Conservation (phyloP, 2,329 filamentous ascomycete genomes). For the Ophiosphaerella korrae region DNA sequence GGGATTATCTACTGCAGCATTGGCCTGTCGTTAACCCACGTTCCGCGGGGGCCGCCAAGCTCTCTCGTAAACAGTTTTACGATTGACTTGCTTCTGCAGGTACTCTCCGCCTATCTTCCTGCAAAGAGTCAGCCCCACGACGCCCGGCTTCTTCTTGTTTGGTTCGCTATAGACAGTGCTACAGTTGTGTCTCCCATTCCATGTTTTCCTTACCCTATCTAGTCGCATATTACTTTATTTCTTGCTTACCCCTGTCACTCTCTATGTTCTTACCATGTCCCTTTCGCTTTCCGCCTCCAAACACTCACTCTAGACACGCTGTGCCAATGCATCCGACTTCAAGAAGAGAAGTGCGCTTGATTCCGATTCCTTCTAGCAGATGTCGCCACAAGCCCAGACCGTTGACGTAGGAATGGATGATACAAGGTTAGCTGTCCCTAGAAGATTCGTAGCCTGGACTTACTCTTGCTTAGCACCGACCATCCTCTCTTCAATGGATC, state of each 20-base stretch:
- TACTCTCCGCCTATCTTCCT: slow-evolving; percentile 29
- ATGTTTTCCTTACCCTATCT: neutral
- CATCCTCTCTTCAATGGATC: slow-evolving; percentile 26
- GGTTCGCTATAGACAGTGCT: slow-evolving; percentile 19
- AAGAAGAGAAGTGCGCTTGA: slow-evolving; percentile 16
- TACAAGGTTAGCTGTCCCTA: slow-evolving; percentile 20
- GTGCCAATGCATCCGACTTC: slow-evolving; percentile 34
- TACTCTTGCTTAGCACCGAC: slow-evolving; percentile 18
- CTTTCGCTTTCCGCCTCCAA: slow-evolving; percentile 6
- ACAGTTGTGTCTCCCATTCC: slow-evolving; percentile 11
- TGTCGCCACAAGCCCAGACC: slow-evolving; percentile 24
- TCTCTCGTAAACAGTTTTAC: slow-evolving; percentile 14
- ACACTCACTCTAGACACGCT: slow-evolving; percentile 6
- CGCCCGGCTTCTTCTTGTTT: slow-evolving; percentile 21
- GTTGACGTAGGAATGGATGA: slow-evolving; percentile 32
- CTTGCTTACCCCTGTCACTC: slow-evolving; percentile 13
- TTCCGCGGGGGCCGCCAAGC: slow-evolving; percentile 13
- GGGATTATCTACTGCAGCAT: slow-evolving; percentile 12
- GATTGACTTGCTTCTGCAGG: slow-evolving; percentile 19
- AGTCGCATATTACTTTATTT: slow-evolving; percentile 13
- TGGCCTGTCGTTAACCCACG: slow-evolving; percentile 22
- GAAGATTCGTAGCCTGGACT: slow-evolving; percentile 8
- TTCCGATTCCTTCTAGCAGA: slow-evolving; percentile 17
- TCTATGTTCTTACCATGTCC: slow-evolving; percentile 21
- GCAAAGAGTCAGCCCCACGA: slow-evolving; percentile 34